phyloP scores from a whole-genome alignment of 306 rosid genomes.

The Begonia masoniana region DNA sequence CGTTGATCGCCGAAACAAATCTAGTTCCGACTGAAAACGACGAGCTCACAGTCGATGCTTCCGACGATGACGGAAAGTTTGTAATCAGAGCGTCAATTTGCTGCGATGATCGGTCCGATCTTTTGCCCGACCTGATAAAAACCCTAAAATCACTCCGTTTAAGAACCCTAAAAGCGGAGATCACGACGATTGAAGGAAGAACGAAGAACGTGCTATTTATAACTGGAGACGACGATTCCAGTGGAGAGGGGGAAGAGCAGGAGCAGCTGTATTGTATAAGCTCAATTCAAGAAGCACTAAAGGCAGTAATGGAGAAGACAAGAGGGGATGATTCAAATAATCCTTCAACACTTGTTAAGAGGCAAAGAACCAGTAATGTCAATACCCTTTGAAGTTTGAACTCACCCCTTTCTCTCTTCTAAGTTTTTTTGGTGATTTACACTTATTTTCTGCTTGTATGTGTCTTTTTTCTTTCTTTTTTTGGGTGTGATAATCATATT shows the following conservation, averaged over 20 bases:
- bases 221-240: conserved; percentile 46
- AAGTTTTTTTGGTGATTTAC: no score
- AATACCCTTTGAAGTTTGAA: conserved; percentile 31
- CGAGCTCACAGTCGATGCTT: conserved; percentile 54
- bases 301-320: conserved; percentile 75
- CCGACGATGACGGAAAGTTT: conserved; percentile 53
- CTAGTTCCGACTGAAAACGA: conserved; percentile 68
- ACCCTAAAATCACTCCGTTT: conserved; percentile 50
- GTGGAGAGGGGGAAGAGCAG: conserved; percentile 10
- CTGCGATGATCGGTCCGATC: conserved; percentile 81
- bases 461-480: no score
- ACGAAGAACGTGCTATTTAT: conserved; percentile 67
- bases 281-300: conserved; percentile 76
- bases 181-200: conserved; percentile 68
- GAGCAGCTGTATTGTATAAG: conserved; percentile 39
- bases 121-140: conserved; percentile 70
- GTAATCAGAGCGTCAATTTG: conserved; percentile 77
- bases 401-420: neutral
- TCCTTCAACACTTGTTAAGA: conserved; percentile 58
- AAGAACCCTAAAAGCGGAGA: conserved; percentile 74
- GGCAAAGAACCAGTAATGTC: conserved; percentile 64
- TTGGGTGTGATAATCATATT: no score
- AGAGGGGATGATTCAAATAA: conserved; percentile 31
- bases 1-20: conserved; percentile 66
- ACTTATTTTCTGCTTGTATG: no score